These are phyloP conservation scores for Aureobasidium leucospermi DNA, from an alignment of 2,329 filamentous ascomycete genomes.

Conservation along the genomic window DNA sequence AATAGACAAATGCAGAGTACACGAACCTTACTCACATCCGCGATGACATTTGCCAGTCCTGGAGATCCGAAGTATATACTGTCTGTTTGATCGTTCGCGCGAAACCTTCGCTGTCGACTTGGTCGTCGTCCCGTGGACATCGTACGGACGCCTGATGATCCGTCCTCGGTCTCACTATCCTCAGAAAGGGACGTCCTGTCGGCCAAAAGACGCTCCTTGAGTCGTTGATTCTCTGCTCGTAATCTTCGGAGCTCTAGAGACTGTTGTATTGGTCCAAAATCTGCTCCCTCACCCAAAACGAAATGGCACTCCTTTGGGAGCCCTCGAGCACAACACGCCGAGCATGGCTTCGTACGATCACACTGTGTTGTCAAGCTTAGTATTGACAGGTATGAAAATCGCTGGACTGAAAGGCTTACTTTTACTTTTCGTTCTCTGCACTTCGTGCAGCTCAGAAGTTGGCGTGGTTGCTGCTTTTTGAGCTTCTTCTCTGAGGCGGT, in stretches of 20 bases:
- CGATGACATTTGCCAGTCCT: conserved; percentile 40
- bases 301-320: conserved; percentile 42
- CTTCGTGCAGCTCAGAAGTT: conserved; percentile 42
- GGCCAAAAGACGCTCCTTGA: conserved; percentile 36
- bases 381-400: background rate
- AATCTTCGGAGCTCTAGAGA: conserved; percentile 42
- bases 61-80: conserved; percentile 45
- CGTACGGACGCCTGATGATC: conserved; percentile 19
- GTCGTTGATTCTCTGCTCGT: conserved; percentile 37
- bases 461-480: conserved; percentile 35
- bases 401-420: conserved; percentile 22
- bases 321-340: conserved; percentile 42
- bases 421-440: conserved; percentile 44
- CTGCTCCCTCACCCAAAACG: conserved; percentile 36
- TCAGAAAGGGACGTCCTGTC: conserved; percentile 21
- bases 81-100: conserved; percentile 33
- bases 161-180: conserved; percentile 33
- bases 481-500: conserved; percentile 23
- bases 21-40: conserved; percentile 31
- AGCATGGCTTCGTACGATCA: conserved; percentile 43
- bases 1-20: background rate
- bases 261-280: conserved; percentile 41
- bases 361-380: conserved; percentile 28
- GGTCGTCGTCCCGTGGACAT: conserved; percentile 22
- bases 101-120: conserved; percentile 31